phyloP scores from a whole-genome alignment of 305 asterid genomes.

The Striga hermonthica region DNA sequence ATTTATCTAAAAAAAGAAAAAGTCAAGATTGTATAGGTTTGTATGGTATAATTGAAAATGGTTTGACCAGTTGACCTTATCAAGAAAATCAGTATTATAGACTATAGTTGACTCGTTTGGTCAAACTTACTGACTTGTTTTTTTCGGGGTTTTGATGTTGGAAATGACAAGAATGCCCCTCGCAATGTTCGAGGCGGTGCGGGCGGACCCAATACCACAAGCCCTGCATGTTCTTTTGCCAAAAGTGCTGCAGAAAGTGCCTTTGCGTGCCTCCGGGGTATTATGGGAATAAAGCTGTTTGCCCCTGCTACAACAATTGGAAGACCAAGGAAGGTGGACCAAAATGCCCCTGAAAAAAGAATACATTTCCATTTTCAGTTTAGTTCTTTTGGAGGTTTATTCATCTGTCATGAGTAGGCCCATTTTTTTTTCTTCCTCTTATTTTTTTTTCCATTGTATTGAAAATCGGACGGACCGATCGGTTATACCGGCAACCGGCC shows the following conservation, averaged over 20 bases:
- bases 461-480: neutral
- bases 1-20: too few species aligned
- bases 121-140: too few species aligned
- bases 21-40: too few species aligned
- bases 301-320: conserved; percentile 88
- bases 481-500: too few species aligned
- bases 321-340: conserved; percentile 75
- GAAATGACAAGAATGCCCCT: conserved; percentile 65
- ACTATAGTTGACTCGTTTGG: too few species aligned
- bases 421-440: neutral
- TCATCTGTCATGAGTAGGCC: neutral
- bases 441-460: neutral
- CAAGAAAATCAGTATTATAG: too few species aligned
- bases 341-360: conserved; percentile 55
- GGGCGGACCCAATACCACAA: conserved; percentile 63
- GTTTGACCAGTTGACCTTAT: too few species aligned
- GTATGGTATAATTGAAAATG: too few species aligned
- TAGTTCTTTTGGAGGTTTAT: neutral
- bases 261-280: conserved; percentile 71
- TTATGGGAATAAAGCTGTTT: conserved; percentile 63
- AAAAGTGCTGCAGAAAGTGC: conserved; percentile 69
- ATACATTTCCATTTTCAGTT: neutral
- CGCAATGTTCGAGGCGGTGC: conserved; percentile 66
- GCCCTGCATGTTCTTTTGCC: conserved; percentile 74
- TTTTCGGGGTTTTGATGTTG: neutral